These are phyloP conservation scores for Kodamaea sagamina DNA, from an alignment of 805 yeast genomes.

Conservation along the genomic window DNA sequence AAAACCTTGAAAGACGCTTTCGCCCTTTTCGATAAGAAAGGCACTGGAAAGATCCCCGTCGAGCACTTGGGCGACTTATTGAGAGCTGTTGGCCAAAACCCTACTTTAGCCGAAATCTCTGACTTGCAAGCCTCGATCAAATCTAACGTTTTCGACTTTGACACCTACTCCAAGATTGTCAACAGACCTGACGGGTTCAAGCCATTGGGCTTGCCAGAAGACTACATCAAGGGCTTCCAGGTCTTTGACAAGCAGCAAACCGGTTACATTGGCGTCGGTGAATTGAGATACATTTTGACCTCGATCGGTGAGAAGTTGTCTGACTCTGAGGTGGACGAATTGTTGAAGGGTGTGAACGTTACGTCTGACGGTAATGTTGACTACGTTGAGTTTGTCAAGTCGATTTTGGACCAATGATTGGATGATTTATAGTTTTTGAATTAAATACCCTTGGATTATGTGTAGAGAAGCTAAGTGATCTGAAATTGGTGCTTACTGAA, in stretches of 20 bases:
- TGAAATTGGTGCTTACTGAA: no score
- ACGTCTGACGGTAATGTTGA: conserved; percentile 94
- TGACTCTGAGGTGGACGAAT: conserved; percentile 92
- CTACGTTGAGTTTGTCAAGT: conserved; percentile 91
- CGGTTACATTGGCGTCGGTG: conserved; percentile 97
- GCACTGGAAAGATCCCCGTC: conserved; percentile 85
- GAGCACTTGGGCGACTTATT: conserved; percentile 88
- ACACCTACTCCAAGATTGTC: conserved; percentile 71
- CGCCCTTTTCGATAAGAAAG: conserved; percentile 94
- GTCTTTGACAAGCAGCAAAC: conserved; percentile 95
- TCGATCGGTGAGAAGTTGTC: conserved; percentile 92
- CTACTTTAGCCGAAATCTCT: conserved; percentile 85
- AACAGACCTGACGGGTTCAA: conserved; percentile 88
- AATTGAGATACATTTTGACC: conserved; percentile 89
- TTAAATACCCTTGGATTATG: neutral
- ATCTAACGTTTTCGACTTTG: conserved; percentile 63
- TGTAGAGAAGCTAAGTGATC: no score
- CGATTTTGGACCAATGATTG: conserved; percentile 79
- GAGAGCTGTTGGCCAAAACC: conserved; percentile 98
- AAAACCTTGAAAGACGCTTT: conserved; percentile 83
- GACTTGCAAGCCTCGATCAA: conserved; percentile 46
- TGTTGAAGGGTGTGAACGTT: conserved; percentile 91
- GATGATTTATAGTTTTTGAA: neutral
- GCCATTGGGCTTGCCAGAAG: conserved; percentile 84
- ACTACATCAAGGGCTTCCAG: conserved; percentile 89